Evolutionary conservation across 2,329 filamentous ascomycete species (phyloP).

Genomic region (Calonectria pauciramosa): DNA sequence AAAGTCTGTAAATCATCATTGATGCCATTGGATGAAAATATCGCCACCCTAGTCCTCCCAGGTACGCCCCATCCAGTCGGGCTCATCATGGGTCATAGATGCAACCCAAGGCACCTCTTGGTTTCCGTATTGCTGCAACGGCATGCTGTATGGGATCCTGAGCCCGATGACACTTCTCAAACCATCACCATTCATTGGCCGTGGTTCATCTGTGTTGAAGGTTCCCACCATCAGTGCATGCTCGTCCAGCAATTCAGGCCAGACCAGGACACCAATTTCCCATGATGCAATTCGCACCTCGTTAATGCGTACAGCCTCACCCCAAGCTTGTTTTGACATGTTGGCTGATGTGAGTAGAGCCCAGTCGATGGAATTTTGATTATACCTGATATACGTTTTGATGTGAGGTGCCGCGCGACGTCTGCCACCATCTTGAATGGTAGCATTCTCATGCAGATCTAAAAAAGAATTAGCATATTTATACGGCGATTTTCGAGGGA

Average conservation of each 20-base stretch:
- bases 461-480: slow-evolving; percentile 14
- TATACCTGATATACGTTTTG: slow-evolving; percentile 86
- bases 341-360: slow-evolving; percentile 93
- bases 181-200: slow-evolving; percentile 35
- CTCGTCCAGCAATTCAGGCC: slow-evolving; percentile 73
- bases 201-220: slow-evolving; percentile 73
- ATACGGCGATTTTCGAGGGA: not conserved
- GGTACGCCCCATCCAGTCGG: slow-evolving; percentile 69
- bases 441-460: slow-evolving; percentile 45
- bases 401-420: slow-evolving; percentile 85
- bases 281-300: slow-evolving; percentile 83
- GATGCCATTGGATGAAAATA: slow-evolving; percentile 8
- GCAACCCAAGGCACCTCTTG: slow-evolving; percentile 84
- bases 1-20: not conserved
- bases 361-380: slow-evolving; percentile 78
- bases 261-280: slow-evolving; percentile 87
- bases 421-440: slow-evolving; percentile 67
- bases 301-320: slow-evolving; percentile 70
- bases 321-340: slow-evolving; percentile 91
- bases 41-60: slow-evolving; percentile 50
- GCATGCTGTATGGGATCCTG: slow-evolving; percentile 86
- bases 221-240: slow-evolving; percentile 74
- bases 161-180: slow-evolving; percentile 70
- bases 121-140: slow-evolving; percentile 74
- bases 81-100: slow-evolving; percentile 68